Conservation (phyloP, 2,329 filamentous ascomycete genomes). For the Hirsutella rhossiliensis region DNA sequence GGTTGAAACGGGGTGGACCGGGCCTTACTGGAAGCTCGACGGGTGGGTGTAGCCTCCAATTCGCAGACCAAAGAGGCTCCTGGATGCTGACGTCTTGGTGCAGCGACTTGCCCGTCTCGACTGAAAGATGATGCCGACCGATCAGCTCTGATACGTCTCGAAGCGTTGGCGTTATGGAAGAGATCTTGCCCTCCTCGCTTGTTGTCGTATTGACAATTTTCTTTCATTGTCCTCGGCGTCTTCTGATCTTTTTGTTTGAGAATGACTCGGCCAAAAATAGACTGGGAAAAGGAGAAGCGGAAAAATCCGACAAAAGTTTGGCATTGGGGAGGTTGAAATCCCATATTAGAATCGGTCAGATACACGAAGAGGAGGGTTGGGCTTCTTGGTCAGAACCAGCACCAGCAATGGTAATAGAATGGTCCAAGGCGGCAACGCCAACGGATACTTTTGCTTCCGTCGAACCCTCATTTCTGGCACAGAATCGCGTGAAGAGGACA, state of each 20-base stretch:
- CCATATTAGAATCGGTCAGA: not conserved
- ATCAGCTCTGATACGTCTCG: not conserved
- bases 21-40: not conserved
- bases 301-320: not conserved
- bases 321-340: not conserved
- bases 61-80: not conserved
- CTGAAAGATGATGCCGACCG: not conserved
- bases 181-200: not conserved
- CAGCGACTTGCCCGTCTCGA: not conserved
- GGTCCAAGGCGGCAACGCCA: conserved; percentile 1
- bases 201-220: too few species aligned
- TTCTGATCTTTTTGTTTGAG: not conserved
- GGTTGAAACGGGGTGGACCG: not conserved
- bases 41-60: not conserved
- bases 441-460: not conserved
- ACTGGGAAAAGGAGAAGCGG: not conserved
- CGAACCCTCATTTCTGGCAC: too few species aligned
- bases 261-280: conserved; percentile 1
- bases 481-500: not conserved
- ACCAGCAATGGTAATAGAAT: not conserved
- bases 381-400: not conserved
- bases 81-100: not conserved
- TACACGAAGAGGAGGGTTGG: not conserved
- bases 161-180: not conserved
- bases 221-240: not conserved